Conservation (phyloP, 345 rosid genomes). For the Leavenworthia alabamica region DNA sequence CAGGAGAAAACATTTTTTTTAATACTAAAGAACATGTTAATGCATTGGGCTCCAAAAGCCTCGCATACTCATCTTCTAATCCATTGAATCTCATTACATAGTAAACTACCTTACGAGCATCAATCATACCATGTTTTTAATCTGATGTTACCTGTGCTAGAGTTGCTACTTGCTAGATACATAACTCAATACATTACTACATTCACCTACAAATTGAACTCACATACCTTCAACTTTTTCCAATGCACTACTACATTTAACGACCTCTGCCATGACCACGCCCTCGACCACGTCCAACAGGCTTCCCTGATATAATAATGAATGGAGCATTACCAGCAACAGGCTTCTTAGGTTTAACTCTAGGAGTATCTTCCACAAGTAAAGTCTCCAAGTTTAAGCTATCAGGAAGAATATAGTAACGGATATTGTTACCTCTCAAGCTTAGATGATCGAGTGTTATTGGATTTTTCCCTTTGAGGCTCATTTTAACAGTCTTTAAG, state of each 20-base stretch:
- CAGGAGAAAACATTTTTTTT: neutral
- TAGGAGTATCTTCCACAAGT: slow-evolving; percentile 92
- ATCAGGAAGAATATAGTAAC: slow-evolving; percentile 96
- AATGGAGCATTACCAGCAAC: slow-evolving; percentile 70
- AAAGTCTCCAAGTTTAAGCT: slow-evolving; percentile 97
- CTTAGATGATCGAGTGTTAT: too few species aligned
- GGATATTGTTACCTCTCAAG: slow-evolving; percentile 94
- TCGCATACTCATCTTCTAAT: slow-evolving; percentile 4
- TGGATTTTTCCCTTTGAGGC: slow-evolving; percentile 85
- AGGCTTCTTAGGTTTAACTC: slow-evolving; percentile 94
- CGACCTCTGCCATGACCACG: slow-evolving; percentile 85
- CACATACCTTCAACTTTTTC: too few species aligned
- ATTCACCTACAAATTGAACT: slow-evolving; percentile 14
- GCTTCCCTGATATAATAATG: slow-evolving; percentile 40
- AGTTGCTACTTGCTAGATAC: slow-evolving; percentile 23
- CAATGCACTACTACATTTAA: too few species aligned
- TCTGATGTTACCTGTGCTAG: slow-evolving; percentile 10
- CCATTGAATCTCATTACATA: slow-evolving; percentile 3
- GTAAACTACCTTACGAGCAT: neutral
- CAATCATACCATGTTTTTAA: slow-evolving; percentile 4
- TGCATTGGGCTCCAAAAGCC: too few species aligned
- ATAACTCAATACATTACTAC: slow-evolving; percentile 6
- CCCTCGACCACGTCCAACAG: slow-evolving; percentile 90
- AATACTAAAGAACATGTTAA: neutral
- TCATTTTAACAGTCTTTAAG: slow-evolving; percentile 88